These are phyloP conservation scores for Gloeopeniophorella convolvens DNA, from an alignment of 768 basidiomycete genomes.

Conservation along the genomic window DNA sequence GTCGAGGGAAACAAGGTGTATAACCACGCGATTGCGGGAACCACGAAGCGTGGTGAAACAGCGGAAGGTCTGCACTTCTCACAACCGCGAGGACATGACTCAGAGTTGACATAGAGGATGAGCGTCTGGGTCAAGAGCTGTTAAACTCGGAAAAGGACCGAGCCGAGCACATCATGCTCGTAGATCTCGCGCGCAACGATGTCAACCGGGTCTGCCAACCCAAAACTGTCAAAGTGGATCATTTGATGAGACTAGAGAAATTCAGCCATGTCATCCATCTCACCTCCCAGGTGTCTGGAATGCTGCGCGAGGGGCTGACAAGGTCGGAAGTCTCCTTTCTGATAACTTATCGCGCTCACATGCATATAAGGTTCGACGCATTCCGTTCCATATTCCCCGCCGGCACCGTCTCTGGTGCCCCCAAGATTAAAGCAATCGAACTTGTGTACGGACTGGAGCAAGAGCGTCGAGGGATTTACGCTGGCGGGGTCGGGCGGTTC, in stretches of 20 bases:
- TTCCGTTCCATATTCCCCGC: conserved; percentile 99
- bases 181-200: conserved; percentile 96
- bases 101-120: conserved; percentile 65
- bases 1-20: conserved; percentile 87
- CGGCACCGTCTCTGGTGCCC: conserved; percentile 97
- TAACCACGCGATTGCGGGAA: conserved; percentile 98
- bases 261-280: conserved; percentile 98
- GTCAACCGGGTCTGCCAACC: conserved; percentile 97
- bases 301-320: conserved; percentile 72
- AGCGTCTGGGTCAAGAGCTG: conserved; percentile 63
- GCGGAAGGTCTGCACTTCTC: conserved; percentile 59
- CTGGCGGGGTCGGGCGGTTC: conserved; percentile 96
- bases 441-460: conserved; percentile 81
- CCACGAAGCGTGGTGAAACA: conserved; percentile 80
- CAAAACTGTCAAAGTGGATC: conserved; percentile 92
- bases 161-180: conserved; percentile 98
- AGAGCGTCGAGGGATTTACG: conserved; percentile 90
- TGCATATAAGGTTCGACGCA: conserved; percentile 75
- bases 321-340: conserved; percentile 42
- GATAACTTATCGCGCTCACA: background rate
- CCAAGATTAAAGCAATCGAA: conserved; percentile 98
- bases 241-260: conserved; percentile 87
- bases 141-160: conserved; percentile 87
- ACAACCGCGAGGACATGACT: conserved; percentile 6
- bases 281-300: conserved; percentile 91